A percentile compares a stretch with the other conserved stretches of the same genome.
These are phyloP conservation scores for Xylaria digitata DNA, from an alignment of 2,329 filamentous ascomycete species.

Conservation along the genomic window DNA sequence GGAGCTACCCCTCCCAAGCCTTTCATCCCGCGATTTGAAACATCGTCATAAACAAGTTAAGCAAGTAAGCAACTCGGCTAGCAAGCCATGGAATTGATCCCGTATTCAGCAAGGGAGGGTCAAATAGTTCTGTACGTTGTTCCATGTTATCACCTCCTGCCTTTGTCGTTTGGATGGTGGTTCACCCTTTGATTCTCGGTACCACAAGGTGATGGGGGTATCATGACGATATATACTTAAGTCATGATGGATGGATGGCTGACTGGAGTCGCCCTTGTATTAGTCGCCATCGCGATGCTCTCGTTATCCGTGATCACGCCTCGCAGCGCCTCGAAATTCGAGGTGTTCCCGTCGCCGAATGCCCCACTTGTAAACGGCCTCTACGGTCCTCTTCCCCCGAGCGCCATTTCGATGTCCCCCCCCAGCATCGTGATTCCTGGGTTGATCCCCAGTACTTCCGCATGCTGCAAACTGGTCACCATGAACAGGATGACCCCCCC, in stretches of 20 bases:
- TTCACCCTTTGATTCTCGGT: too few relatives aligned
- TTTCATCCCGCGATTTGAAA: slow-evolving; percentile 28
- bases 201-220: neutral
- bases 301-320: slow-evolving; percentile 88
- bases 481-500: slow-evolving; percentile 55
- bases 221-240: neutral
- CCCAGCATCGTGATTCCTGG: slow-evolving; percentile 70
- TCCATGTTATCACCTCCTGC: neutral
- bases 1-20: slow-evolving; percentile 33
- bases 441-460: slow-evolving; percentile 95
- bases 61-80: slow-evolving; percentile 11
- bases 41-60: slow-evolving; percentile 12
- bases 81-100: slow-evolving; percentile 73
- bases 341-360: slow-evolving; percentile 72
- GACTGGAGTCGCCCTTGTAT: slow-evolving; percentile 6
- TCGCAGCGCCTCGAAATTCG: slow-evolving; percentile 88
- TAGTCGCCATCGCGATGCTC: slow-evolving; percentile 90
- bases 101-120: slow-evolving; percentile 76
- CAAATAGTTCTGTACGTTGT: slow-evolving; percentile 83
- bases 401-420: slow-evolving; percentile 59
- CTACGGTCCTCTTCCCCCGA: slow-evolving; percentile 64
- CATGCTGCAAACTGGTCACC: slow-evolving; percentile 75
- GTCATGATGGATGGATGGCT: slow-evolving; percentile 14
- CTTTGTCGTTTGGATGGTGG: neutral
- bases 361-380: slow-evolving; percentile 90